Base-by-base conservation (phyloP, 129 eudicot species). In the Scalesia atractyloides region DNA sequence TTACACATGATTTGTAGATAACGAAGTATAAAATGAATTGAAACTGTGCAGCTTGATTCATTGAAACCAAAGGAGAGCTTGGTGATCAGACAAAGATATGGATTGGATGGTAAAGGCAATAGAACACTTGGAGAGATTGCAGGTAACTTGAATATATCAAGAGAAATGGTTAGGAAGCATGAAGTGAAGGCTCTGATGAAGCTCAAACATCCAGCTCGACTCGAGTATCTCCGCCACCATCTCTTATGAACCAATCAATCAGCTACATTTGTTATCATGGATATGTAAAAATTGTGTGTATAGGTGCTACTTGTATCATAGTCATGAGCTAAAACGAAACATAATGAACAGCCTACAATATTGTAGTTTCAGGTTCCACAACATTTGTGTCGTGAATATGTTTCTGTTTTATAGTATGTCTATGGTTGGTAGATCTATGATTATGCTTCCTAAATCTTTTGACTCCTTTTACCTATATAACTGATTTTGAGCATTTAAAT, bases 121-220 rank as follows among this genome's bases (percentile, higher is more conserved):
- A 82, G 99, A 79, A 88, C 97, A 54, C 76, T 91, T 48, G 99
- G 97, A 51, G 99, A 95, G 75, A 95, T 95, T 6, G 99, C 91
- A 0, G 96, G 97, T 3, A 95, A 95, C 73, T 80, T 95, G 68
- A 95, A 87, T 73, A 95, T 95, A 61, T 95, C 99, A 7, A 73
- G 99, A 68, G 99, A 95, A 79, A 95, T 91, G 99, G 99, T 95
- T 7, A 73, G 99, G 24, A 95, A 95, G 82, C 89, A 95, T 46
- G 99, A 95, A 82, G 83, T 91, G 15, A 95, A 95, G 85, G 99
- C 99, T 73, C 83, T 95, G 17, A 86, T 95, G 99, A 95, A 95
- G 87, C 97, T 94, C 80, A 90, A 94, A 85, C 99, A 86, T 75
- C 97, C 97, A 3, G 76, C 97, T 73, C 85, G 99, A 73, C 86